Evolutionary conservation across 176 grass and related monocot species (phyloP).

Genomic region (Triticum dicoccoides): DNA sequence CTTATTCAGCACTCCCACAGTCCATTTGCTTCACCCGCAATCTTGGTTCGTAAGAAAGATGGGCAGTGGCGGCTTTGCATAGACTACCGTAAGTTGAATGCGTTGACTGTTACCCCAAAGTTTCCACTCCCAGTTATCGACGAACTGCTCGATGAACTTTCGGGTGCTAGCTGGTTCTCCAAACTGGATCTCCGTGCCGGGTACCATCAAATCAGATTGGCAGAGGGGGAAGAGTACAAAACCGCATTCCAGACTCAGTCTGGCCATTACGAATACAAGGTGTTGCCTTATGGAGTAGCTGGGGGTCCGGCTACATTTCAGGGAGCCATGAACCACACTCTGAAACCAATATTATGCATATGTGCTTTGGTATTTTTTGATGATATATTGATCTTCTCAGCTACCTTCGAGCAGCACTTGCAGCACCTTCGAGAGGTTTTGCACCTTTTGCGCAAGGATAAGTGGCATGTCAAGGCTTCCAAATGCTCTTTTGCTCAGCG

Average conservation of each 20-base stretch:
- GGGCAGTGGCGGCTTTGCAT: not conserved
- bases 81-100: not conserved
- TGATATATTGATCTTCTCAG: not conserved
- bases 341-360: not conserved
- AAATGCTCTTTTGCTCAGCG: not conserved
- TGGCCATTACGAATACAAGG: not conserved
- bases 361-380: not conserved
- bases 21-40: not conserved
- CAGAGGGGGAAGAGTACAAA: not conserved
- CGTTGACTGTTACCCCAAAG: accelerated
- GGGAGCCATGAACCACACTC: not conserved
- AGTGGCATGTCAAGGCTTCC: not conserved
- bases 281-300: not conserved
- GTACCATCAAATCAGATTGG: not conserved
- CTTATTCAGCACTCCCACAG: not conserved
- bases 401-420: no score
- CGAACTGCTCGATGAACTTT: not conserved
- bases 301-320: not conserved
- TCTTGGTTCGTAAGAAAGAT: not conserved
- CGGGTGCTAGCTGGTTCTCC: not conserved
- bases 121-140: not conserved
- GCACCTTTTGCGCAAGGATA: accelerated
- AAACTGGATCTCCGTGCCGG: not conserved
- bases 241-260: not conserved
- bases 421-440: accelerated